Conservation (phyloP, 441 rosid genomes). For the Euphorbia schlechtendalii region DNA sequence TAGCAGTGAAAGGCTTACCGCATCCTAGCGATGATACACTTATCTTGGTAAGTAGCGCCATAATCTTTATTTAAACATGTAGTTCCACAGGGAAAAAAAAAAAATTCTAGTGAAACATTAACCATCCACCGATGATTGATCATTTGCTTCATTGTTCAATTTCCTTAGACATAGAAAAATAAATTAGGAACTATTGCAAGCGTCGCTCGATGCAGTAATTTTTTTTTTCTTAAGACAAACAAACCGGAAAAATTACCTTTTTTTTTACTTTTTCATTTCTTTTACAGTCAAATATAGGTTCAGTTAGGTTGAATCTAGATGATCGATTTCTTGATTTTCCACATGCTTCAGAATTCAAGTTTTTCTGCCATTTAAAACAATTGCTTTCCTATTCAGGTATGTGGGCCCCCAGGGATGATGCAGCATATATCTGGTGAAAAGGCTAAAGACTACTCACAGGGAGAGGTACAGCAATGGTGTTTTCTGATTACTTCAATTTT, state of each 20-base stretch:
- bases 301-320: background rate
- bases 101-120: background rate
- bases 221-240: background rate
- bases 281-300: background rate
- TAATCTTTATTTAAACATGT: background rate
- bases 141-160: background rate
- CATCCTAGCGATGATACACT: conserved; percentile 70
- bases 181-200: background rate
- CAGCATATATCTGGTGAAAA: conserved; percentile 84
- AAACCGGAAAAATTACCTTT: background rate
- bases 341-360: background rate
- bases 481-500: background rate
- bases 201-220: background rate
- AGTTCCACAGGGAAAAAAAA: background rate
- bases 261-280: background rate
- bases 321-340: background rate
- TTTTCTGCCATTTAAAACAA: background rate
- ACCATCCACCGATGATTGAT: too few species aligned
- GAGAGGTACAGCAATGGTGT: conserved; percentile 57
- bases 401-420: conserved; percentile 99
- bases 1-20: conserved; percentile 77
- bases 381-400: conserved; percentile 47
- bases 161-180: background rate
- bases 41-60: conserved; percentile 59
- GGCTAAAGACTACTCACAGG: conserved; percentile 83